Base-by-base conservation (phyloP, 2,329 filamentous ascomycete species). In the Trichophyton verrucosum region DNA sequence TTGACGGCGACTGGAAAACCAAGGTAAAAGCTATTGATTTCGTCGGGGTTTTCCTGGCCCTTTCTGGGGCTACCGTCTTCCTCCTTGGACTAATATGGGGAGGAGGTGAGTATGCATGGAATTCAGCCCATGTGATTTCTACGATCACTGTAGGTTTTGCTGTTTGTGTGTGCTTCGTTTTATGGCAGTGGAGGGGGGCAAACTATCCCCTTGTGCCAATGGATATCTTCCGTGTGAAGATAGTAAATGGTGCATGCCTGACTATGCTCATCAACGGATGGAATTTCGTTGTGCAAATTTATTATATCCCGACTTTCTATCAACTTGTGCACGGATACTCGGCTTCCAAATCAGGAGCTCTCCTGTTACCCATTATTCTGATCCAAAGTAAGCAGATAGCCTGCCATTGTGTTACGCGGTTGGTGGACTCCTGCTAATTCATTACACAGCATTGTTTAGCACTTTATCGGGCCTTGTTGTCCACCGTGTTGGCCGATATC, bases 251-350 rank as follows among this genome's bases (percentile, higher is more conserved):
- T 1, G 79, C 80, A 0, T 82, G 78, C 62, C 64, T 83, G 17
- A 82, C 79, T 15, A 82, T 81, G 78, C 79, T 80, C 40, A 77
- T 83, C 66, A 82, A 82, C 58, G 81, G 81, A 2, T 83, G 81
- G 81, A 82, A 82, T 64, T 82, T 82, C 60, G 72, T 82, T 24
- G 77, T 81, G n/a, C 81, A 83, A 63, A 68, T 85, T 1, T 86
- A 85, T 68, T 86, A 82, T 65, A 73, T 86, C 2, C 83, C 83
- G 0, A 75, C 84, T 0, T 86, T 83, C 67, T 81, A 82, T 51
- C 82, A 86, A 67, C 81, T 84, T 60, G 80, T 80, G 1, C 75
- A 78, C 22, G 70, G 71, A 17, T 73, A 74, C 56, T 74, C 71
- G 1, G 73, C 77, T 0, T 64, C 78, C 1, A 73, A 72, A 17